Evolutionary conservation across 2,329 filamentous ascomycete species (phyloP), one percentile per base, ranked within the genome.

Genomic region (Diaporthe vexans): DNA sequence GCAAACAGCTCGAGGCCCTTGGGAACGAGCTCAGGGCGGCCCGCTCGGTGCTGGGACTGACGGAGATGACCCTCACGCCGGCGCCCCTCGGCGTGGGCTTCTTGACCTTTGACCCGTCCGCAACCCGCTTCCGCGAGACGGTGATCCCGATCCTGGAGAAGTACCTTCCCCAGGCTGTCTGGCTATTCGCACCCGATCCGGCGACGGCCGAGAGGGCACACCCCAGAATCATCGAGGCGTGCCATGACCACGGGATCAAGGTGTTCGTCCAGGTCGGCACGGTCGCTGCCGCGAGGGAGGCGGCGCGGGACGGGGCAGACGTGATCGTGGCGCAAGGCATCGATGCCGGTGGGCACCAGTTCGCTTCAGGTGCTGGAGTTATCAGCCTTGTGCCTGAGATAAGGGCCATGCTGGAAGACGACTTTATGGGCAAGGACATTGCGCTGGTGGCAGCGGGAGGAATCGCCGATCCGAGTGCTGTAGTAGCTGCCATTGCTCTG

Each of bases 271-370:
- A 93, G 79, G 85, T 92, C 17, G 91, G 91, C 52, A 91, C 88
- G 46, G 88, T 93, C 2, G 80, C 81, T 0, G 87, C 90, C 10
- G 91, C 91, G 11, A 70, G 87, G 15, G 85, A 86, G 73, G 88
- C 86, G 0, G 83, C 86, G 1, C 63, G 76, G n/a, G 83, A 86
- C 29, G 88, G 86, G 0, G 82, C 89, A 0, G 90, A 93, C 77
- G 89, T 89, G 37, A 78, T 93, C 2, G 89, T 93, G 9, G 85
- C 90, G 7, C 91, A 93, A 80, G 91, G 91, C 3, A 85, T 86
- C 8, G 91, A 93, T 81, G 91, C 91, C 0, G 91, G 91, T 10
- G 91, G 91, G 0, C 91, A 93, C 78, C 91, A 91, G 76, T 88
- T 89, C 58, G 84, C 84, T 0, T 81, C 83, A 29, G 90, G 88